A percentile compares a stretch with the other conserved stretches of the same genome.
phyloP scores from a whole-genome alignment of 169 alveolate genomes.

The Eimeria falciformis region DNA sequence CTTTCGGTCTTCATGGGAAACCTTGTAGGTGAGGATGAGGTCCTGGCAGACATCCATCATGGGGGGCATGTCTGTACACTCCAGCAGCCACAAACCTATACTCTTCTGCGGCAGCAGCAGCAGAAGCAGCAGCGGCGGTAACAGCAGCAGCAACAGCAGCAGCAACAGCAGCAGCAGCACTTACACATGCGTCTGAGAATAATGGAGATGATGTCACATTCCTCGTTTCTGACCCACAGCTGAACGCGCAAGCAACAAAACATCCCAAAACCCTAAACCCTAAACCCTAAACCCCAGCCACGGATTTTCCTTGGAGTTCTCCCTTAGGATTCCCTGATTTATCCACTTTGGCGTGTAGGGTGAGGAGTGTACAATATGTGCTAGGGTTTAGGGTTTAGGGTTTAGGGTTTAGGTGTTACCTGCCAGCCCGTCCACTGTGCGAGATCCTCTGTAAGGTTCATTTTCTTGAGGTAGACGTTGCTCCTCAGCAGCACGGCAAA shows the following conservation, averaged over 20 bases:
- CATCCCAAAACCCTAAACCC: background rate
- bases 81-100: background rate
- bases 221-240: slow-evolving; percentile 53
- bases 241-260: no score
- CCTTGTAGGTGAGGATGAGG: slow-evolving; percentile 25
- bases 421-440: slow-evolving; percentile 80
- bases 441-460: slow-evolving; percentile 79
- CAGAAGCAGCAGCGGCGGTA: background rate
- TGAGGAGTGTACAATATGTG: background rate
- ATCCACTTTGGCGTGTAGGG: background rate
- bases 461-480: slow-evolving; percentile 73
- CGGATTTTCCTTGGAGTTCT: background rate
- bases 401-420: background rate
- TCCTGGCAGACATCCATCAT: slow-evolving; percentile 14
- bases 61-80: no score
- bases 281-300: background rate
- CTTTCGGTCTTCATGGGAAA: slow-evolving; percentile 15
- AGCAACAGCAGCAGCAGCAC: background rate
- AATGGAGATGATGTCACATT: background rate
- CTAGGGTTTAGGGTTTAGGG: background rate
- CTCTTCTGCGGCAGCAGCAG: background rate
- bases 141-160: no score
- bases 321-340: background rate
- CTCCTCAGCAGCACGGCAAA: slow-evolving; percentile 6
- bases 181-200: slow-evolving; percentile 13